Conservation (phyloP, 257 asterid species). For the Scutellaria minor region DNA sequence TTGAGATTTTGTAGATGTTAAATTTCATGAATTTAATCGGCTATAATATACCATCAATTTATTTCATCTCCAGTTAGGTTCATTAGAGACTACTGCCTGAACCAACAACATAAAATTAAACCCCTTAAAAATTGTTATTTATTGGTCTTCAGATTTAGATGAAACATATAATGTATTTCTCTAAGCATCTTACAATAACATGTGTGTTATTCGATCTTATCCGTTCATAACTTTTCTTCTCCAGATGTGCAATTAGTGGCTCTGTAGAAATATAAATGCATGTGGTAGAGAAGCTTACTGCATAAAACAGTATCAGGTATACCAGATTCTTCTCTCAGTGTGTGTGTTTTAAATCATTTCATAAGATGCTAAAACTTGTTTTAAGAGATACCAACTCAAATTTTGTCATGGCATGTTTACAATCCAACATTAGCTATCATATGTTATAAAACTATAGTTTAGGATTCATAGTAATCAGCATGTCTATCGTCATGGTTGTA, state of each 20-base stretch:
- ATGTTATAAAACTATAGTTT: no score
- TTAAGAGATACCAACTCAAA: not conserved
- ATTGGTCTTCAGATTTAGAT: slow-evolving; percentile 8
- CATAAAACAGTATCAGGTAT: slow-evolving; percentile 88
- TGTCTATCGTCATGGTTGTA: no score
- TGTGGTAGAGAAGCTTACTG: slow-evolving; percentile 94
- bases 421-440: no score
- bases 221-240: slow-evolving; percentile 34
- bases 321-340: not conserved
- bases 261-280: slow-evolving; percentile 96
- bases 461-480: no score
- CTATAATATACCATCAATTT: not conserved
- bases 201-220: not conserved
- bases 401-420: not conserved
- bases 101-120: slow-evolving; percentile 18
- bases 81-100: slow-evolving; percentile 10
- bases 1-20: no score
- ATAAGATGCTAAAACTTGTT: slow-evolving; percentile 1
- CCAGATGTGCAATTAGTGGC: slow-evolving; percentile 96
- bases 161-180: slow-evolving; percentile 1
- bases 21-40: no score
- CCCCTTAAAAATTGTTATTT: slow-evolving; percentile 15
- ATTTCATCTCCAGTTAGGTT: slow-evolving; percentile 9
- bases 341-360: not conserved
- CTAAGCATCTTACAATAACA: slow-evolving; percentile 8